Evolutionary conservation across 371 early-diverging fungal species (phyloP), one percentile per base, ranked within the genome.

Genomic region (Blyttiomyces sp.): DNA sequence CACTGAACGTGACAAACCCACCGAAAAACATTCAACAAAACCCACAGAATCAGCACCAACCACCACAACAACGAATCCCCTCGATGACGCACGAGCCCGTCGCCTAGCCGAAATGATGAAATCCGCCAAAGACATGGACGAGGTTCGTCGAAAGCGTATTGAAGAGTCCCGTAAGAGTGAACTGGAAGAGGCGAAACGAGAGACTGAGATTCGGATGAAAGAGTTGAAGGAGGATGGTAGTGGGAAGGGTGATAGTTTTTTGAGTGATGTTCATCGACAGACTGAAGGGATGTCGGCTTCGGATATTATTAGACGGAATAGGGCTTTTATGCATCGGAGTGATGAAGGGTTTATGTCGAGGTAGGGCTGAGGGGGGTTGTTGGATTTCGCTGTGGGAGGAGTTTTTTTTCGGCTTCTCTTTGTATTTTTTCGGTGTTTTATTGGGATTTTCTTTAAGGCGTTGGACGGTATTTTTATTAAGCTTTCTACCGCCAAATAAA

Each of bases 221-320:
- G 36, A 63, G 26, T 34, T 70, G 45, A 35, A 53, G 31, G 27
- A 46, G 21, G 54, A 56, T n/a, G 66, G 30, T 21, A 51, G 28
- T 21, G 48, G 54, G 19, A 42, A 17, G 7, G 27, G 50, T n/a
- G 68, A 60, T 9, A 61, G 55, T 28, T 24, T 67, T 54, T 61
- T 58, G 7, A 27, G 53, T 44, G 51, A 61, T 43, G 24, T n/a
- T n/a, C n/a, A n/a, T n/a, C n/a, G n/a, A n/a, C n/a, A n/a, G n/a
- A n/a, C 19, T 3, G 43, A 13, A 9, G 56, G 56, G 7, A 50
- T 49, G 52, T 50, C 36, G 31, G 69, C 68, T 2, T 68, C 73
- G 16, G 76, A 71, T 36, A 69, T 69, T 71, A 62, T 76, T 36
- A 26, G 42, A 48, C 23, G 76, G 31, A 76, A 76, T 49, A 43